Evolutionary conservation across 768 basidiomycete genomes (phyloP).

Genomic region (Tricholoma furcatifolium): DNA sequence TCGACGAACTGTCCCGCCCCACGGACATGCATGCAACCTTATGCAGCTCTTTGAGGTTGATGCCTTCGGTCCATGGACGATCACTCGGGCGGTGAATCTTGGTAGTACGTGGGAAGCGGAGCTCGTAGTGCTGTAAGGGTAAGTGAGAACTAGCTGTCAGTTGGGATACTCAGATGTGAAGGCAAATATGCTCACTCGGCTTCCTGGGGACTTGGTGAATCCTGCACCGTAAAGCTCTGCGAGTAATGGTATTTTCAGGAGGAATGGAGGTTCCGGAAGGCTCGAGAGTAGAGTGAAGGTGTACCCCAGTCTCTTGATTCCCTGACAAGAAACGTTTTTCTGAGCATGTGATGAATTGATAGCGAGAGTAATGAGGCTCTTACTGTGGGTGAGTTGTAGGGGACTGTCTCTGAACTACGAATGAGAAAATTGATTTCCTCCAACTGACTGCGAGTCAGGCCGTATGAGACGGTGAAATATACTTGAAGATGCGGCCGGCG

Average conservation of each 20-base stretch:
- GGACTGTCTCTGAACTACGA: constrained; percentile 39
- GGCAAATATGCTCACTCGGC: constrained; percentile 39
- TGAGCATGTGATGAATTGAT: no score
- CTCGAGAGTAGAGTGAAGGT: constrained; percentile 49
- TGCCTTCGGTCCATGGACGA: constrained; percentile 61
- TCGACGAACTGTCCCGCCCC: constrained; percentile 49
- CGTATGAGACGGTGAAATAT: constrained; percentile 79
- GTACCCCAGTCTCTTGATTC: constrained; percentile 44
- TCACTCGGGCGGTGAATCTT: constrained; percentile 65
- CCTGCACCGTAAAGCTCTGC: constrained; percentile 81
- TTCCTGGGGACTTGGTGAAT: constrained; percentile 66
- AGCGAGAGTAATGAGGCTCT: neutral
- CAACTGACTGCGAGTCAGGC: constrained; percentile 60
- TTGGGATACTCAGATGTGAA: neutral
- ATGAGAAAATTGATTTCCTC: constrained; percentile 74
- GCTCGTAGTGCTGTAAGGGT: constrained; percentile 64
- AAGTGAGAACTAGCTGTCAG: neutral
- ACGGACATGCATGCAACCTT: constrained; percentile 51
- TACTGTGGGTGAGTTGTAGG: constrained; percentile 26
- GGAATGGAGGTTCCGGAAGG: constrained; percentile 48
- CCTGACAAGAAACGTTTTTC: neutral
- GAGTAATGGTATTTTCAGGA: constrained; percentile 63
- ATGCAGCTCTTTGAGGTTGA: constrained; percentile 49
- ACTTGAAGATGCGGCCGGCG: constrained; percentile 63
- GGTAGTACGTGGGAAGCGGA: constrained; percentile 79